Percentiles rank a stretch among this genome's conserved stretches.
Conservation (phyloP, 2,329 filamentous ascomycete species). For the Beauveria sp. region DNA sequence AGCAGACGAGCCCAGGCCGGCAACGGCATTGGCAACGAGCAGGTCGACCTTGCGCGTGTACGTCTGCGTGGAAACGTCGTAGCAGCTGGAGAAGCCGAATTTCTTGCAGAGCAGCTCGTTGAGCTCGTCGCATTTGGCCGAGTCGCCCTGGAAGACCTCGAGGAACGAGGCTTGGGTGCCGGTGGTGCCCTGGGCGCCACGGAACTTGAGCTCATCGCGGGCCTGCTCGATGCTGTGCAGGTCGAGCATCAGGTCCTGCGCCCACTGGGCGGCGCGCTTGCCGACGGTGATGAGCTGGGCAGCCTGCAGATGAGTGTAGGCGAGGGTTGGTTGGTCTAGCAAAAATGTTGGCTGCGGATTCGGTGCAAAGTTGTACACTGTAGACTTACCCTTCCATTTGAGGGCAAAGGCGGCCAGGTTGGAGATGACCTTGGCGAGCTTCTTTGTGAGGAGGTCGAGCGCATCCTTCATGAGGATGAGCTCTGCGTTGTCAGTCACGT, state of each 20-base stretch:
- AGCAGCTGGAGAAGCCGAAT: constrained; percentile 42
- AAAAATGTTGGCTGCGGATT: too few relatives aligned
- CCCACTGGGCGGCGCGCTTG: constrained; percentile 64
- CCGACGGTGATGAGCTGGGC: constrained; percentile 58
- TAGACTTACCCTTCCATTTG: constrained; percentile 52
- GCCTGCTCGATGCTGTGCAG: constrained; percentile 65
- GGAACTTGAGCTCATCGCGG: constrained; percentile 62
- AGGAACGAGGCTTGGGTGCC: constrained; percentile 71
- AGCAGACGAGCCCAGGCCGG: constrained; percentile 70
- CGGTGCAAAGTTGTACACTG: background rate
- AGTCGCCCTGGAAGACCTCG: constrained; percentile 37
- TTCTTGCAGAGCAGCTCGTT: constrained; percentile 50
- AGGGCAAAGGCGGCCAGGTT: constrained; percentile 49
- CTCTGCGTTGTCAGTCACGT: constrained; percentile 68
- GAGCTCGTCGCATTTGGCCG: constrained; percentile 42
- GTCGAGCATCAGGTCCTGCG: constrained; percentile 58
- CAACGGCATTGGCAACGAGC: constrained; percentile 71
- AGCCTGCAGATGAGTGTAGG: constrained; percentile 67
- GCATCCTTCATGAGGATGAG: constrained; percentile 59
- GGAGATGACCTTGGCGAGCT: constrained; percentile 44
- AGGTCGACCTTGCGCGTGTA: constrained; percentile 74
- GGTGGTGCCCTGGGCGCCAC: constrained; percentile 61
- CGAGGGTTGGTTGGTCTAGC: constrained; percentile 53
- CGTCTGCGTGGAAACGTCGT: constrained; percentile 58
- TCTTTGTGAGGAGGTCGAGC: constrained; percentile 71